Evolutionary conservation across 768 basidiomycete species (phyloP).

Genomic region (Amanita phalloides): DNA sequence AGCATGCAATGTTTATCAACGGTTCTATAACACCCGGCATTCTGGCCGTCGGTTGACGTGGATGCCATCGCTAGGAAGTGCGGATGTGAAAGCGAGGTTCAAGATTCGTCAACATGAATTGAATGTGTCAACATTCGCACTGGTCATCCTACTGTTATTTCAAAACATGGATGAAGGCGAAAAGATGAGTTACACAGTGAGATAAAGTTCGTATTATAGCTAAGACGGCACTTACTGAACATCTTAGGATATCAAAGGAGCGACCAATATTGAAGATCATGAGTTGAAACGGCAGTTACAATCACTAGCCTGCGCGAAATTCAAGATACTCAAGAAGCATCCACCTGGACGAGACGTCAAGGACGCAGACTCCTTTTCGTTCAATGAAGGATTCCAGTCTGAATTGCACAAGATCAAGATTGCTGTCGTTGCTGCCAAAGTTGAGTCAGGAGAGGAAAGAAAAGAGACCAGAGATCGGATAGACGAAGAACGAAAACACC

Average conservation of each 20-base stretch:
- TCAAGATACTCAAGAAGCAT: conserved; percentile 83
- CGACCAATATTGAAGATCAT: conserved; percentile 60
- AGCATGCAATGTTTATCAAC: conserved; percentile 70
- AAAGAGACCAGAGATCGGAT: conserved; percentile 85
- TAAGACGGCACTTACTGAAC: not conserved
- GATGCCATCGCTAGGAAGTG: conserved; percentile 85
- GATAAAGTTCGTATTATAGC: conserved; percentile 11
- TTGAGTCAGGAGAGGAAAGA: conserved; percentile 80
- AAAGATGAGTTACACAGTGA: conserved; percentile 65
- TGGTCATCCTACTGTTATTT: conserved; percentile 84
- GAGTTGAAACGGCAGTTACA: conserved; percentile 92
- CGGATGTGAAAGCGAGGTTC: conserved; percentile 80
- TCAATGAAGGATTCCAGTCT: conserved; percentile 76
- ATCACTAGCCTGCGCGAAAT: conserved; percentile 92
- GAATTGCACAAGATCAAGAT: conserved; percentile 89
- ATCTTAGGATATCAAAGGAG: conserved; percentile 68
- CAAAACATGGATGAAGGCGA: conserved; percentile 61
- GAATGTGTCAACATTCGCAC: conserved; percentile 83
- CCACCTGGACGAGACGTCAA: conserved; percentile 81
- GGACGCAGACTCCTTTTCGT: conserved; percentile 72
- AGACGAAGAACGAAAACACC: conserved; percentile 84
- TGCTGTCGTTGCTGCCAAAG: conserved; percentile 75
- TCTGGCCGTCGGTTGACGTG: conserved; percentile 85
- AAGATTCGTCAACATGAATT: conserved; percentile 75
- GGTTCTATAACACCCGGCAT: conserved; percentile 84